Evolutionary conservation across 1,284 basidiomycete genomes (phyloP).

Genomic region (Leccinum fallax): DNA sequence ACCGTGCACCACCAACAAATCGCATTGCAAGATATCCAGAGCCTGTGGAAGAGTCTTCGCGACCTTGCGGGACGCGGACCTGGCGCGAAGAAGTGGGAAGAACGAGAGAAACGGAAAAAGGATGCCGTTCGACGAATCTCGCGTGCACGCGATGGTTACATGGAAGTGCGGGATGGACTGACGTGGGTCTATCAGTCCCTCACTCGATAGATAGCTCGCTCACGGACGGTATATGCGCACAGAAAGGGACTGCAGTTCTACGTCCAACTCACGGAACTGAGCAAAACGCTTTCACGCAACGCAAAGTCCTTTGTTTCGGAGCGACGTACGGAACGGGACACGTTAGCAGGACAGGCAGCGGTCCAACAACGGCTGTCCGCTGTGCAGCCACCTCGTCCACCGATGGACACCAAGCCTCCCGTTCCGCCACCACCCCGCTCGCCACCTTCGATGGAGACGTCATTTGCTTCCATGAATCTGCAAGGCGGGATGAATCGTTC

Average conservation of each 20-base stretch:
- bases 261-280: slow-evolving; percentile 73
- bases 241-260: slow-evolving; percentile 92
- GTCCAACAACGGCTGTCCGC: slow-evolving; percentile 62
- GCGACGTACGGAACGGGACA: slow-evolving; percentile 74
- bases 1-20: slow-evolving; percentile 79
- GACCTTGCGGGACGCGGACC: slow-evolving; percentile 72
- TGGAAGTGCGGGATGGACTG: slow-evolving; percentile 85
- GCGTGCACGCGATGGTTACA: slow-evolving; percentile 78
- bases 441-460: slow-evolving; percentile 46
- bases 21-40: slow-evolving; percentile 69
- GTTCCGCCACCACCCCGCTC: slow-evolving; percentile 47
- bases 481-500: slow-evolving; percentile 23
- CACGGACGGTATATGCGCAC: background rate
- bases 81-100: slow-evolving; percentile 78
- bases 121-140: slow-evolving; percentile 74
- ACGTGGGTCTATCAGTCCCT: slow-evolving; percentile 52
- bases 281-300: slow-evolving; percentile 60
- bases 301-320: slow-evolving; percentile 64
- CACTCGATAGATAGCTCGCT: slow-evolving; percentile 5
- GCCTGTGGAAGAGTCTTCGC: slow-evolving; percentile 70
- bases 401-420: slow-evolving; percentile 52
- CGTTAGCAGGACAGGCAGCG: slow-evolving; percentile 70
- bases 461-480: slow-evolving; percentile 56
- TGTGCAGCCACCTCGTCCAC: slow-evolving; percentile 43
- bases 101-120: slow-evolving; percentile 75